Evolutionary conservation across 2,329 filamentous ascomycete species (phyloP).

Genomic region (Drechslerella coelobrocha): DNA sequence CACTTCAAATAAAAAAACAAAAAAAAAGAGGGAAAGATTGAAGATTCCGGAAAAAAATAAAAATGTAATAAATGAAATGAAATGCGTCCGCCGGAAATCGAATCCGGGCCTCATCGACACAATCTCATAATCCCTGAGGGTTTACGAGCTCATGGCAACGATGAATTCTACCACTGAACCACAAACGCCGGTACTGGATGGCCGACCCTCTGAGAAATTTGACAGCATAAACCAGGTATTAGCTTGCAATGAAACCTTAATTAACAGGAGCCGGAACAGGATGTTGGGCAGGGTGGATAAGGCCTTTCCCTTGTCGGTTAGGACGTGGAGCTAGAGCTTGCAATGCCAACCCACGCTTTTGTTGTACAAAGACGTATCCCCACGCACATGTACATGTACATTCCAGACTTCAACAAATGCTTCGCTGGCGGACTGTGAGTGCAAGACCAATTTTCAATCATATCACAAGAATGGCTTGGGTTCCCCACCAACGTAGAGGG

Average conservation of each 20-base stretch:
- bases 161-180: constrained; percentile 51
- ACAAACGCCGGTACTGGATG: constrained; percentile 41
- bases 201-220: neutral
- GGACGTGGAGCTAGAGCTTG: too few relatives aligned
- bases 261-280: neutral
- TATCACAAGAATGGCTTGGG: too few relatives aligned
- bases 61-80: neutral
- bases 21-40: constrained; percentile 12
- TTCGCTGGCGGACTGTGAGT: too few relatives aligned
- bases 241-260: neutral
- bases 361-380: too few relatives aligned
- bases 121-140: neutral
- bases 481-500: too few relatives aligned
- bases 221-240: neutral
- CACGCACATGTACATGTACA: too few relatives aligned
- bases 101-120: constrained; percentile 48
- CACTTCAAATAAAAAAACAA: neutral
- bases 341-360: too few relatives aligned
- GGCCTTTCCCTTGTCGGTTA: neutral
- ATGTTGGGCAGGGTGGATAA: neutral
- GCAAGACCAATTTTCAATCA: too few relatives aligned
- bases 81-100: constrained; percentile 49
- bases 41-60: constrained; percentile 19
- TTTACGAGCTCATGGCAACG: constrained; percentile 34
- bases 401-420: too few relatives aligned